phyloP scores from a whole-genome alignment of 2,329 filamentous ascomycete genomes.

The Botrytis sinoallii region DNA sequence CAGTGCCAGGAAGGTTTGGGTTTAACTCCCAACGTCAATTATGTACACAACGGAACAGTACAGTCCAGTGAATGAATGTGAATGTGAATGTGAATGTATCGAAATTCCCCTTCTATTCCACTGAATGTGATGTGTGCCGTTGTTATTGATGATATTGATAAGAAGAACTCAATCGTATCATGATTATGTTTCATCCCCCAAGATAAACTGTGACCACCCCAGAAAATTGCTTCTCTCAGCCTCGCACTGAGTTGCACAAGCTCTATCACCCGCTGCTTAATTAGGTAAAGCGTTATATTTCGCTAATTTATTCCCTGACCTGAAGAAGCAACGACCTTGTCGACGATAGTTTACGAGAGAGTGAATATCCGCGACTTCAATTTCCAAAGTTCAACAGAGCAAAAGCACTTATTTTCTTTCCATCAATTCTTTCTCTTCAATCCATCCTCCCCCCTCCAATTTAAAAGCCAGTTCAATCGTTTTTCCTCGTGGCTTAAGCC shows the following conservation, averaged over 20 bases:
- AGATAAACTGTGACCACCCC: slow-evolving; percentile 2
- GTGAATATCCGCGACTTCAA: slow-evolving; percentile 23
- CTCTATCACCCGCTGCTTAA: slow-evolving; percentile 11
- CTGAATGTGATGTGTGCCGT: neutral
- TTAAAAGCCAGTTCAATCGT: neutral
- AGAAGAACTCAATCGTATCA: neutral
- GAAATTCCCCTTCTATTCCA: neutral
- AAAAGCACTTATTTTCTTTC: neutral
- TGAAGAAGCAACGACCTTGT: slow-evolving; percentile 32
- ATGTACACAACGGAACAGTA: neutral
- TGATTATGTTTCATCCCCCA: neutral
- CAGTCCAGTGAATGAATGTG: neutral
- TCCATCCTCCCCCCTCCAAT: neutral
- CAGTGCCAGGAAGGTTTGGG: neutral
- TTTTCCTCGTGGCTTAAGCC: slow-evolving; percentile 15
- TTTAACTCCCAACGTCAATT: no score
- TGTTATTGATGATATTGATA: neutral
- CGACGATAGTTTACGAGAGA: slow-evolving; percentile 25
- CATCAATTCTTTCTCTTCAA: slow-evolving; percentile 14
- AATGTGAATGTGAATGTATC: neutral
- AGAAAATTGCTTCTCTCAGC: slow-evolving; percentile 17
- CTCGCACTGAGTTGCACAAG: slow-evolving; percentile 12
- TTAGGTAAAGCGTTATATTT: slow-evolving; percentile 21
- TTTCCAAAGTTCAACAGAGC: slow-evolving; percentile 15
- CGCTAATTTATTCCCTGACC: slow-evolving; percentile 33